phyloP scores from a whole-genome alignment of 768 basidiomycete genomes.

The Trametes elegans region DNA sequence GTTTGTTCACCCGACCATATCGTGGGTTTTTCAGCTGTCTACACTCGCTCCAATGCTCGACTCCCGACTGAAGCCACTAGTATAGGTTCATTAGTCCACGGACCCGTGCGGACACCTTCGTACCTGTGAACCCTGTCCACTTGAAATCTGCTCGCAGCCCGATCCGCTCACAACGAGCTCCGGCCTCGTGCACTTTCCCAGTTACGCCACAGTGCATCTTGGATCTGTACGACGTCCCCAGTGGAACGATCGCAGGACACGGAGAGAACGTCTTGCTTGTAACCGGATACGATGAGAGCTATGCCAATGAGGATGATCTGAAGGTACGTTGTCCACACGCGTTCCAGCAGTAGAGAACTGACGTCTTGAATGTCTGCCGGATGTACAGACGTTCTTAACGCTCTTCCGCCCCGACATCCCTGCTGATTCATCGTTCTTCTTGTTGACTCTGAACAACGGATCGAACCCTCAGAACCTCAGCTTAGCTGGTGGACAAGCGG shows the following conservation, averaged over 20 bases:
- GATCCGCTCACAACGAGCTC: too few species aligned
- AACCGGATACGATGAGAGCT: slow-evolving; percentile 18
- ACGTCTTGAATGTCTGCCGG: neutral
- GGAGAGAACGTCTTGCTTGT: slow-evolving; percentile 24
- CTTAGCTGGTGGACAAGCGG: neutral
- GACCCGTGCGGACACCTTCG: neutral
- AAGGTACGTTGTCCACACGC: neutral
- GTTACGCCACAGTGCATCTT: slow-evolving; percentile 28
- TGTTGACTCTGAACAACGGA: neutral
- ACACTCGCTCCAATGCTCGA: too few species aligned
- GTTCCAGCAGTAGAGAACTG: too few species aligned
- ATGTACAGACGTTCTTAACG: neutral
- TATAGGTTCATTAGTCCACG: too few species aligned
- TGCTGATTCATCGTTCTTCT: neutral
- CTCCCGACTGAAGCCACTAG: too few species aligned
- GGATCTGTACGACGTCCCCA: slow-evolving; percentile 25
- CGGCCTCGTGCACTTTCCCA: slow-evolving; percentile 15
- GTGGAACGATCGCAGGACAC: slow-evolving; percentile 1
- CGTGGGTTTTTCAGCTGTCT: too few species aligned
- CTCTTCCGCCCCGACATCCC: neutral
- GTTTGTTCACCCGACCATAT: too few species aligned
- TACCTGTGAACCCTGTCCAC: neutral
- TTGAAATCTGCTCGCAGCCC: neutral
- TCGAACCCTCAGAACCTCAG: neutral
- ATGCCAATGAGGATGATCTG: neutral